Conservation (phyloP, 2,329 filamentous ascomycete genomes). For the Cercospora brassicicola region DNA sequence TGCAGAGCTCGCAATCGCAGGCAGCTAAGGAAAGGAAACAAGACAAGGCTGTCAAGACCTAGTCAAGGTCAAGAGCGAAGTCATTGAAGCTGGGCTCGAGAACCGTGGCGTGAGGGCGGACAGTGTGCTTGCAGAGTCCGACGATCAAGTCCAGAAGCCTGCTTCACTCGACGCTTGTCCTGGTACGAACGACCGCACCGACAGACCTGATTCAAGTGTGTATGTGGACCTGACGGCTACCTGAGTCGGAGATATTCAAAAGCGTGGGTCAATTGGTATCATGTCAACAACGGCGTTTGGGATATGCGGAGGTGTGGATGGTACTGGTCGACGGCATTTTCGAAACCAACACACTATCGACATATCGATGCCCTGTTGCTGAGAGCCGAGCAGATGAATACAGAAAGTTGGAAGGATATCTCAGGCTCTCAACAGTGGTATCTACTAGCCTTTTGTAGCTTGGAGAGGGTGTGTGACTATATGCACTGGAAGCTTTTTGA, state of each 20-base stretch:
- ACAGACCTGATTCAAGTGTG: neutral
- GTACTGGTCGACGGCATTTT: neutral
- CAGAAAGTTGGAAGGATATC: neutral
- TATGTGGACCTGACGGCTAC: neutral
- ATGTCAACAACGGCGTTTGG: neutral
- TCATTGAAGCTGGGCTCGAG: neutral
- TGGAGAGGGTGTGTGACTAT: accelerated
- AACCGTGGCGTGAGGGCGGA: neutral
- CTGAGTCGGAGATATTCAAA: neutral
- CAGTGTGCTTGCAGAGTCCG: neutral
- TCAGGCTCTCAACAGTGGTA: neutral
- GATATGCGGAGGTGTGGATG: neutral
- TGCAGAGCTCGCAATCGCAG: neutral
- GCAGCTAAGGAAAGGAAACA: neutral
- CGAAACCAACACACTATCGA: neutral
- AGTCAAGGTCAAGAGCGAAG: neutral
- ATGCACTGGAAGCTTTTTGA: no score
- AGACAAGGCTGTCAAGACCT: neutral
- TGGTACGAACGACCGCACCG: neutral
- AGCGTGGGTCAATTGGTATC: neutral
- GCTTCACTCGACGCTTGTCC: neutral
- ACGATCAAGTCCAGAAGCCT: neutral
- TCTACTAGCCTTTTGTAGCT: no score
- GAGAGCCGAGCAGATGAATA: neutral
- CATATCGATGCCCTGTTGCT: neutral